Base-by-base conservation (phyloP, 192 early-diverging fungal genomes). In the Umbelopsis sp. region DNA sequence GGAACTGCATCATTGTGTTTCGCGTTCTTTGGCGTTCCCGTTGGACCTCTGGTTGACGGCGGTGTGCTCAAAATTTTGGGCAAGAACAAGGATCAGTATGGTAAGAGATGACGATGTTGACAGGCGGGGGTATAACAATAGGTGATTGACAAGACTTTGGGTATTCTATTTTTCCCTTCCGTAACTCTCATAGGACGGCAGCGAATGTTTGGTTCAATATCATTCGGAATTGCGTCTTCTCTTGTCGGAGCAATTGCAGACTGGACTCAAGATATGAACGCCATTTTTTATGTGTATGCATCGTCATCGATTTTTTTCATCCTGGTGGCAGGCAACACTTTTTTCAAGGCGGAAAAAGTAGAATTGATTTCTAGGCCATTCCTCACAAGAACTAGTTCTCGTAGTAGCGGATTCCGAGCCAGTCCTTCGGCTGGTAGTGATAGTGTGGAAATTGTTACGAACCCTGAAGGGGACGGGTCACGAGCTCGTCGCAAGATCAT, bases 11-110 rank as follows among this genome's bases (percentile, higher is more conserved):
- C 82, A 17, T 25, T 77, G 2, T 80, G 82, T 31, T 83, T 83
- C 69, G 82, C 82, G 14, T 83, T 83, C 43, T 83, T 83, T 66
- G 82, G 82, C 9, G 72, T 83, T 2, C 82, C 82, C 2, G 82
- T 83, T 8, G 71, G 71, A 24, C 79, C 82, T 11, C 70, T 83
- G 17, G 80, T 83, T 25, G 82, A 83, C 72, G 80, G 82, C 22
- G 82, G 82, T 16, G 82, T 83, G 0, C 25, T 83, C 9, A 83
- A 81, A 24, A 83, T 83, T 52, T 38, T 83, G 16, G 82, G 77
- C 0, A 71, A 75, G 26, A 80, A 79, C 29, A 83, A 78, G 65
- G 77, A 83, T 24, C 79, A 76, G 26, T 83, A 83, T 70, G 82
- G 82, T 65, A 75, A 66, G 68, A 41, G 11, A 14, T 4, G 38